Evolutionary conservation across 768 basidiomycete genomes (phyloP).

Genomic region (Hericium coralloides): DNA sequence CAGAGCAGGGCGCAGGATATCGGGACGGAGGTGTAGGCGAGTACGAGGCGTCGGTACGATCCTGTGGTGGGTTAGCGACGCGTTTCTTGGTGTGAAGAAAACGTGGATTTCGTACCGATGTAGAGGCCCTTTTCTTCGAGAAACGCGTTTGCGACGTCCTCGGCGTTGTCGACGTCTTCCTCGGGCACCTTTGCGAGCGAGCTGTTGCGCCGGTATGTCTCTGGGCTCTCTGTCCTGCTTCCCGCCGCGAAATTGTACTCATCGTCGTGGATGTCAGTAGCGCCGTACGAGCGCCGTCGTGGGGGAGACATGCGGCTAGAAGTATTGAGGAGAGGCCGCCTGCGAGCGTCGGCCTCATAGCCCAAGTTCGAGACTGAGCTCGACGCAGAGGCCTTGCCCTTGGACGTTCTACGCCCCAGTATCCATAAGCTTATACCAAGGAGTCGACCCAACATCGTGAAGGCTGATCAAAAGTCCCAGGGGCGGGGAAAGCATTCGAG

Average conservation of each 20-base stretch:
- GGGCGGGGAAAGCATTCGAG: not conserved
- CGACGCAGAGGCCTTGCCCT: constrained; percentile 8
- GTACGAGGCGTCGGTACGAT: constrained; percentile 47
- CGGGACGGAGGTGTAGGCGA: constrained; percentile 32
- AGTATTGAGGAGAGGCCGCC: not conserved
- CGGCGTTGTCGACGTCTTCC: not conserved
- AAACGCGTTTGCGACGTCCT: constrained; percentile 4
- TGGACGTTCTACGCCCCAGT: constrained; percentile 3
- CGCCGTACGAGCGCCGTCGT: constrained; percentile 6
- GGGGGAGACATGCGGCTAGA: not conserved
- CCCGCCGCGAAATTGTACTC: not conserved
- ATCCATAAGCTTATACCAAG: not conserved
- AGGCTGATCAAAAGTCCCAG: not conserved
- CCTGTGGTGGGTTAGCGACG: constrained; percentile 30
- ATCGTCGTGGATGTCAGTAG: not conserved
- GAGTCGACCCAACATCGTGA: not conserved
- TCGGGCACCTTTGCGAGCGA: constrained; percentile 9
- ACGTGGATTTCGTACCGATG: constrained; percentile 5
- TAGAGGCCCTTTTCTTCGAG: constrained; percentile 11
- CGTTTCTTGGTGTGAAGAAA: not conserved
- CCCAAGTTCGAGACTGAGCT: not conserved
- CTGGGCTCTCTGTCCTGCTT: not conserved
- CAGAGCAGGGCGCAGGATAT: constrained; percentile 33
- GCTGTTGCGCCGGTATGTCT: constrained; percentile 4
- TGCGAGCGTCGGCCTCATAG: not conserved